Base-by-base conservation (phyloP, 768 basidiomycete species). In the Russula sp. region DNA sequence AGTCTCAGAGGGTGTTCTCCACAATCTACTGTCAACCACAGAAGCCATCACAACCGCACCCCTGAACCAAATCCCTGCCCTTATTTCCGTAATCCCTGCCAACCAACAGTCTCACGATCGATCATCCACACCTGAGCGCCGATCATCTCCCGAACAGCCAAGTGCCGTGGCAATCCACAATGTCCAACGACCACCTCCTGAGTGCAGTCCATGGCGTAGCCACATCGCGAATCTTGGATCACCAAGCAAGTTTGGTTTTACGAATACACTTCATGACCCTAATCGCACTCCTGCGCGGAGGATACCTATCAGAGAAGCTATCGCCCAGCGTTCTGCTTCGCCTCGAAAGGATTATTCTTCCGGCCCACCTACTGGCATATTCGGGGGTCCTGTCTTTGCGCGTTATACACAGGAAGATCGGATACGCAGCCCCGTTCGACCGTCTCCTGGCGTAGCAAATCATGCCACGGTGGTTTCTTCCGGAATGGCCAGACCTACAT, bases 1-100 rank as follows among this genome's bases (percentile, higher is more conserved):
- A 2, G 76, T 78, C 16, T 87, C 88, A 49, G 75, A 75, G 44
- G 72, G 71, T 58, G 67, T 80, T 44, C 76, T 83, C 36, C 20
- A 60, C 8, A 61, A 65, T 54, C 56, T 65, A 40, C 51, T 61
- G 16, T 42, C 60, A 20, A 28, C 55, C 3, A 40, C 53, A 28
- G 65, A 62, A 36, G 16, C 44, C 10, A 34, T 38, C 42, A 22
- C 58, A 32, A 28, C 50, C 13, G 20, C 34, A 36, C 34, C 65
- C n/a, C 50, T 66, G 20, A n/a, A 55, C 28, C 48, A 57, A 22
- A 40, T 61, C 13, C 49, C 64, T 34, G 58, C 28, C 20, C 48
- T 58, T n/a, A 10, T 28, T 28, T 57, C 66, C 40, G 49, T 48
- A 26, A 46, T 44, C 32, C 58, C 58, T 28, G 20, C 24, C 38